Evolutionary conservation across 148 eudicot genomes (phyloP), one percentile per base, ranked within the genome.

Genomic region (Spergularia marina): DNA sequence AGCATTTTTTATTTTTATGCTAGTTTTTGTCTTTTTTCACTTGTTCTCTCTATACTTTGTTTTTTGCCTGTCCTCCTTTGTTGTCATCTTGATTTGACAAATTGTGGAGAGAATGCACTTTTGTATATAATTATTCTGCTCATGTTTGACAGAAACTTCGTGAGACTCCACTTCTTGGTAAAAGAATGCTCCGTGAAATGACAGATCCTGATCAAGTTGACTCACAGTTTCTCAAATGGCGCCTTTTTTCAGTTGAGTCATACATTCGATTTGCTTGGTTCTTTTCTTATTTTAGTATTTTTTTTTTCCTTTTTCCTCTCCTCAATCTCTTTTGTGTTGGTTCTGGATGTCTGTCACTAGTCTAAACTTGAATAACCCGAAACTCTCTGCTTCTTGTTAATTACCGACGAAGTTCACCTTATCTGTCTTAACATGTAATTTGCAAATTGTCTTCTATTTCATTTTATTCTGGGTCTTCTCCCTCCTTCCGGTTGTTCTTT

Each of bases 161-260:
- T 53, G 84, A 76, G 76, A 64, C 75, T 54, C 92, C 87, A 62
- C 77, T 85, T 39, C 61, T 83, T 34, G 73, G 76, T 68, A 70
- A 74, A 69, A 78, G 86, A 77, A 66, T 82, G 74, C 21, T 87
- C 67, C 60, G 74, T 23, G 85, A 75, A 66, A 76, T 85, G 79
- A 77, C 82, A 76, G 90, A 85, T 80, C 89, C 90, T 41, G 84
- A 82, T 83, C 81, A 78, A 65, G 76, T 79, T 70, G 62, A 79
- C 68, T 49, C 63, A 66, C 75, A 75, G 85, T 77, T 80, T 80
- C 74, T 78, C 44, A 74, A 78, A 69, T 77, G 72, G 75, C 89
- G 92, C 65, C 44, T 84, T 68, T 36, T 89, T 67, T 78, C 86
- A 78, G 92, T 84, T 85, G 83, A 84, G 88, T 84, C 78, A 61